phyloP scores from a whole-genome alignment of 108 stramenopile genomes.

The Stephanodiscus minutulus region DNA sequence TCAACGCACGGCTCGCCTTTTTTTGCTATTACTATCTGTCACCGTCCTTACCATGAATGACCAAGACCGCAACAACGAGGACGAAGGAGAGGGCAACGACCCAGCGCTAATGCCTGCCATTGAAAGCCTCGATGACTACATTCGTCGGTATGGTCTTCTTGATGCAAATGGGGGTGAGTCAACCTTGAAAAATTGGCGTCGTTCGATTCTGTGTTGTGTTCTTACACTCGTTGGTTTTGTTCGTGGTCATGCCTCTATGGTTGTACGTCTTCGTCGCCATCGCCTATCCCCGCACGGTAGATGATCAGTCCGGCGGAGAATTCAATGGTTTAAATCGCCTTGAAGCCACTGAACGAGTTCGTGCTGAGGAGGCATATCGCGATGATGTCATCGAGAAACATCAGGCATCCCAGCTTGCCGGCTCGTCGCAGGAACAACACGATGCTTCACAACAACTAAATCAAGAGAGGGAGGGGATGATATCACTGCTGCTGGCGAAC shows the following conservation, averaged over 20 bases:
- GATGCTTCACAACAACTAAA: constrained; percentile 5
- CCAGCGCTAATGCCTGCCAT: constrained; percentile 21
- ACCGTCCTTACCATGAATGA: constrained; percentile 4
- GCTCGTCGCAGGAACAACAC: constrained; percentile 4
- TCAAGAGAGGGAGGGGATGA: constrained; percentile 10
- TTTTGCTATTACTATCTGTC: no score
- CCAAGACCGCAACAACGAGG: constrained; percentile 13
- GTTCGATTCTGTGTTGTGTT: no score
- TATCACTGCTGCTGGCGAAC: constrained; percentile 33
- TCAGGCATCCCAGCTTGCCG: background rate
- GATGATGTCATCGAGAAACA: constrained; percentile 33
- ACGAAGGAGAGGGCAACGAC: constrained; percentile 10
- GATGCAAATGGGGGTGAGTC: constrained; percentile 8
- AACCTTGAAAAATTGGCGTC: constrained; percentile 6
- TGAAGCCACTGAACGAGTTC: constrained; percentile 32
- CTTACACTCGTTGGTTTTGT: background rate
- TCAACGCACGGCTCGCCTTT: no score
- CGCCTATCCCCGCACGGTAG: background rate
- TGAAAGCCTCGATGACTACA: constrained; percentile 50
- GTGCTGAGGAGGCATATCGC: constrained; percentile 29
- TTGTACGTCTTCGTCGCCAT: background rate
- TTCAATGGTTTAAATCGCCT: constrained; percentile 43
- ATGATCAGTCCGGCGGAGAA: constrained; percentile 25
- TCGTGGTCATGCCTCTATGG: background rate
- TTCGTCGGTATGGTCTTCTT: constrained; percentile 31